A percentile compares a stretch with the other conserved stretches of the same genome.
Conservation (phyloP, 331 rosid species). For the Telfairia occidentalis region DNA sequence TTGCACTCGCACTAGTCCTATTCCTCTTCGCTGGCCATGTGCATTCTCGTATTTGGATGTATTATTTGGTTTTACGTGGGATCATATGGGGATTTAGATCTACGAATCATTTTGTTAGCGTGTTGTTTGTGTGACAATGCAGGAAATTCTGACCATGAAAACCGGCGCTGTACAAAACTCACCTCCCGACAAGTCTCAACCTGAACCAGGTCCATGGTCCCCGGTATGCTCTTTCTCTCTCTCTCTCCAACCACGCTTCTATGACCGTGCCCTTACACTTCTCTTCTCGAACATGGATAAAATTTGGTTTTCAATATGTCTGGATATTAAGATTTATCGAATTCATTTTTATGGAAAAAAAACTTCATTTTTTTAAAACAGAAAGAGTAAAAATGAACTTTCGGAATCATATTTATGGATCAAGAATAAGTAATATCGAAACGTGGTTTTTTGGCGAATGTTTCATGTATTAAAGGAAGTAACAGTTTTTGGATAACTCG, state of each 20-base stretch:
- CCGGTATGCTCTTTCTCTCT: conserved; percentile 44
- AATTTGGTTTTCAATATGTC: no score
- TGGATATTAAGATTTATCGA: neutral
- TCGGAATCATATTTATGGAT: neutral
- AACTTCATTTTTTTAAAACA: neutral
- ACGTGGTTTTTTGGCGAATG: neutral
- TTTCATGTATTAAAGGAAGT: neutral
- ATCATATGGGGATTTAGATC: neutral
- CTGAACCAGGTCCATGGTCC: conserved; percentile 80
- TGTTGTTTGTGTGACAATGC: conserved; percentile 9
- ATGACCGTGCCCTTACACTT: conserved; percentile 1
- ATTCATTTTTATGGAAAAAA: no score
- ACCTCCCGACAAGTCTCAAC: conserved; percentile 67
- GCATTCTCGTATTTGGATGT: neutral
- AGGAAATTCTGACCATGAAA: conserved; percentile 72
- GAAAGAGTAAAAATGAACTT: neutral
- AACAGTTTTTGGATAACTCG: no score
- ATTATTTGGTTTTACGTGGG: neutral
- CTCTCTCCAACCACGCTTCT: no score
- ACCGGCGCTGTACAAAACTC: conserved; percentile 92
- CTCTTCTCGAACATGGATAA: no score
- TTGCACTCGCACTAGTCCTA: neutral
- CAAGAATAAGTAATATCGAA: neutral
- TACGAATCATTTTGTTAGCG: neutral
- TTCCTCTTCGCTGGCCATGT: no score